phyloP scores from a whole-genome alignment of 441 rosid species.

The Cnidoscolus chayamansa region DNA sequence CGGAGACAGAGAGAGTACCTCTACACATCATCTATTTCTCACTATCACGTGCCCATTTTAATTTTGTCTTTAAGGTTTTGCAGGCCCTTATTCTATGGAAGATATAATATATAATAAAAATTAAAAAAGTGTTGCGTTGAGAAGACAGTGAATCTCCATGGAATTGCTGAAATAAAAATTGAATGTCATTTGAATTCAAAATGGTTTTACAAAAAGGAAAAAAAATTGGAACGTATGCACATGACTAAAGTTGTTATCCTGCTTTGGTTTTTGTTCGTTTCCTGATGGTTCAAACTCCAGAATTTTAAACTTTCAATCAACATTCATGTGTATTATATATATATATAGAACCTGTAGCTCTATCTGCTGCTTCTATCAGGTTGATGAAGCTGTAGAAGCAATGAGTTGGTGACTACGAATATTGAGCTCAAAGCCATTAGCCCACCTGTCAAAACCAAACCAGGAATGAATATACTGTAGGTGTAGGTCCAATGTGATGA shows the following conservation, averaged over 20 bases:
- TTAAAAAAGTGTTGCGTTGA: background rate
- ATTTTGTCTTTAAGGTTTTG: constrained; percentile 16
- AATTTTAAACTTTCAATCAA: background rate
- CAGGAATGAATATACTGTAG: background rate
- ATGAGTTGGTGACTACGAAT: constrained; percentile 77
- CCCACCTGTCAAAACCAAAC: constrained; percentile 49
- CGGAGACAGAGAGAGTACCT: too few species aligned
- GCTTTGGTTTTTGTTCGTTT: too few species aligned
- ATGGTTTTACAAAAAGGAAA: too few species aligned
- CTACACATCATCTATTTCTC: constrained; percentile 20
- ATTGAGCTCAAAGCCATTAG: constrained; percentile 92
- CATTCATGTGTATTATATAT: background rate
- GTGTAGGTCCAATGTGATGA: background rate
- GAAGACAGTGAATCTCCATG: background rate
- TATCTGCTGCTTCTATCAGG: constrained; percentile 33
- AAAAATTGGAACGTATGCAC: too few species aligned
- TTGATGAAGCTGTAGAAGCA: constrained; percentile 65
- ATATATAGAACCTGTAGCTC: constrained; percentile 5
- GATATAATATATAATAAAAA: background rate
- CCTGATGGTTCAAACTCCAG: background rate
- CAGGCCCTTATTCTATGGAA: background rate
- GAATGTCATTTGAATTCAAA: too few species aligned
- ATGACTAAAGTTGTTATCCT: too few species aligned
- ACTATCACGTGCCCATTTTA: constrained; percentile 51
- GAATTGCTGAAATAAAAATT: too few species aligned